These are phyloP conservation scores for Ampelomyces quisqualis DNA, from an alignment of 2,329 filamentous ascomycete genomes.

Conservation along the genomic window DNA sequence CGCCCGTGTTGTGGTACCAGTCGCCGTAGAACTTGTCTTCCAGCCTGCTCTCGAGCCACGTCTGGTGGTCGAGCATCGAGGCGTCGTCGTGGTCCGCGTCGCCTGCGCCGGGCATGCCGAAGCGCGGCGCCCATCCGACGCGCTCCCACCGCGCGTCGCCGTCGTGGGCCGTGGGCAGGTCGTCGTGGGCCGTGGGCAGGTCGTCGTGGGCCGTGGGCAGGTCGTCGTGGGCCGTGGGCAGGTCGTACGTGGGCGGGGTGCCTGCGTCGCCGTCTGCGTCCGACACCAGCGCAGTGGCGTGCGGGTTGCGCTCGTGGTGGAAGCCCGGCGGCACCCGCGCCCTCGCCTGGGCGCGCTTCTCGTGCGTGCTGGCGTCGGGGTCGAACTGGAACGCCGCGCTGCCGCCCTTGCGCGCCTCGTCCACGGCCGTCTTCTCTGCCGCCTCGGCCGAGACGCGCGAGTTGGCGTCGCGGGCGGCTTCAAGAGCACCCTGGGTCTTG, in stretches of 20 bases:
- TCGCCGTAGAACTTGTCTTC: constrained; percentile 92
- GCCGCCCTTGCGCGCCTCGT: constrained; percentile 77
- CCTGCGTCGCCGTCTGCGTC: constrained; percentile 59
- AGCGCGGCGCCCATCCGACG: constrained; percentile 86
- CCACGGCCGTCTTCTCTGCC: constrained; percentile 71
- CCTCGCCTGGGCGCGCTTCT: constrained; percentile 79
- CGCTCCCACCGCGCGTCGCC: constrained; percentile 51
- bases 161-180: constrained; percentile 55
- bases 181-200: constrained; percentile 52
- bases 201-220: constrained; percentile 63
- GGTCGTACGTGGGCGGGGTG: constrained; percentile 64
- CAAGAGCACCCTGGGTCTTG: constrained; percentile 77
- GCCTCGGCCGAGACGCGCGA: constrained; percentile 67
- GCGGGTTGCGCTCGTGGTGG: constrained; percentile 60
- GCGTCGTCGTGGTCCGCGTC: constrained; percentile 58
- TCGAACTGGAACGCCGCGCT: constrained; percentile 82
- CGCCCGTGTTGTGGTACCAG: constrained; percentile 96
- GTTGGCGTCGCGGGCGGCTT: constrained; percentile 72
- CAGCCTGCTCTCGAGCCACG: constrained; percentile 78
- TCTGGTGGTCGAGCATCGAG: constrained; percentile 82
- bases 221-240: constrained; percentile 73
- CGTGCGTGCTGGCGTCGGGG: constrained; percentile 75
- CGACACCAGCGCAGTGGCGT: constrained; percentile 70
- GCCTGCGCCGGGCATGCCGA: constrained; percentile 60
- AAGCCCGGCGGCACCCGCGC: constrained; percentile 65